Conservation (phyloP, 306 rosid genomes). For the Ormosia semicastrata region DNA sequence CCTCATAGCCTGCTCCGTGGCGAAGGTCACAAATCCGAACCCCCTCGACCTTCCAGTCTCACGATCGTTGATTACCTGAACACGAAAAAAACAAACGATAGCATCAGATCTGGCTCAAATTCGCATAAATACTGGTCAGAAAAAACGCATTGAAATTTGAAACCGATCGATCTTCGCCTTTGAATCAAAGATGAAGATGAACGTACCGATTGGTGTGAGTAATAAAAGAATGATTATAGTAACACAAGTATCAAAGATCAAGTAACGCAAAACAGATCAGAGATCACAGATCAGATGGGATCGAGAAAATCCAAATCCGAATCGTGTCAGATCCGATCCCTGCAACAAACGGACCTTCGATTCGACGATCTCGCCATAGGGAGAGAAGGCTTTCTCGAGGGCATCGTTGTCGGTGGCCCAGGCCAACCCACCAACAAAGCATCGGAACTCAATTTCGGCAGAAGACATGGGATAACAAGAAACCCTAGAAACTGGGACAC, state of each 20-base stretch:
- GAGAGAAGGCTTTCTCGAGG: slow-evolving; percentile 67
- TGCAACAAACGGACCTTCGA: slow-evolving; percentile 98
- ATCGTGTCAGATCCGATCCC: slow-evolving; percentile 80
- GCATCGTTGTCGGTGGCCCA: slow-evolving; percentile 94
- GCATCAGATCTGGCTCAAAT: slow-evolving; percentile 22
- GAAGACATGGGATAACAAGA: slow-evolving; percentile 46
- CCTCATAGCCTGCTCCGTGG: slow-evolving; percentile 69
- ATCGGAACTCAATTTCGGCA: slow-evolving; percentile 66
- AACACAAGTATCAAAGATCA: slow-evolving; percentile 71
- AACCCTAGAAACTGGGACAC: background rate
- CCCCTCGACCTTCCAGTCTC: slow-evolving; percentile 97
- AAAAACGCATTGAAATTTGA: slow-evolving; percentile 13
- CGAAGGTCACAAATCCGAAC: slow-evolving; percentile 86
- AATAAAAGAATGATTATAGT: slow-evolving; percentile 65
- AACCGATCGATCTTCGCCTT: slow-evolving; percentile 95
- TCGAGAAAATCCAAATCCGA: slow-evolving; percentile 58
- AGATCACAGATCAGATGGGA: slow-evolving; percentile 58
- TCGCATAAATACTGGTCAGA: background rate
- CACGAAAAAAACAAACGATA: rapidly evolving
- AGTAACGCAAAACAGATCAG: slow-evolving; percentile 81
- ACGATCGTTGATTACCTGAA: slow-evolving; percentile 83
- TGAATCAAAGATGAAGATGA: slow-evolving; percentile 70
- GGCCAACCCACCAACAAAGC: slow-evolving; percentile 98
- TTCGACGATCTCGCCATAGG: slow-evolving; percentile 74
- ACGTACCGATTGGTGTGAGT: slow-evolving; percentile 90